Evolutionary conservation across 257 asterid genomes (phyloP).

Genomic region (Prunella vulgaris): DNA sequence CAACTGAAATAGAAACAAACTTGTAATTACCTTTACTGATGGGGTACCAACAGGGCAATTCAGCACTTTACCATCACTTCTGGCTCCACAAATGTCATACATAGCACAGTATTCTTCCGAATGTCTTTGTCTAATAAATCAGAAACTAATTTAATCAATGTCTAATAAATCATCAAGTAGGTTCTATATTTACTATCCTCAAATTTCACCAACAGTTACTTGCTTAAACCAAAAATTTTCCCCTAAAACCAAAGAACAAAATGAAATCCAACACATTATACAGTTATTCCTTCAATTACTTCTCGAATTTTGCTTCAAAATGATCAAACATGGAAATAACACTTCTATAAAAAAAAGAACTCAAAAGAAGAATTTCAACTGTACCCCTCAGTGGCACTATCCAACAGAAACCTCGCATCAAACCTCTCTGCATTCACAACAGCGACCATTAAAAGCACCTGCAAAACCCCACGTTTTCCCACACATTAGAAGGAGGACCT

Average conservation of each 20-base stretch:
- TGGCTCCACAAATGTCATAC: constrained; percentile 85
- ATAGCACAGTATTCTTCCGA: constrained; percentile 80
- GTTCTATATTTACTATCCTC: background rate
- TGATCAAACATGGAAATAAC: background rate
- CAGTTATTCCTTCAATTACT: background rate
- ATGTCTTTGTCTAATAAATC: constrained; percentile 45
- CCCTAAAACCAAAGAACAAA: background rate
- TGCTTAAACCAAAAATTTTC: background rate
- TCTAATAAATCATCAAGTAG: background rate
- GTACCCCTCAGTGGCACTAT: constrained; percentile 42
- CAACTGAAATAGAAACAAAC: background rate
- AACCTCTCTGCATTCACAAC: constrained; percentile 39
- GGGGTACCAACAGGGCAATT: constrained; percentile 83
- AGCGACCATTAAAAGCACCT: constrained; percentile 36
- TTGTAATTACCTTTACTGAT: constrained; percentile 54
- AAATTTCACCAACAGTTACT: background rate
- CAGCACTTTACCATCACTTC: constrained; percentile 79
- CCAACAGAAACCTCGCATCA: constrained; percentile 37
- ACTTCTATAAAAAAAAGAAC: background rate
- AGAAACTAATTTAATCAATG: constrained; percentile 15
- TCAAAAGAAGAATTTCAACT: background rate
- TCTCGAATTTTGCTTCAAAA: background rate
- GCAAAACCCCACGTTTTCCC: constrained; percentile 23
- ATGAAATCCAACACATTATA: background rate
- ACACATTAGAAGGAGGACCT: constrained; percentile 19